Evolutionary conservation across 495 filamentous ascomycete species (phyloP), one percentile per base, ranked within the genome.

Genomic region (Talaromyces proteolyticus): DNA sequence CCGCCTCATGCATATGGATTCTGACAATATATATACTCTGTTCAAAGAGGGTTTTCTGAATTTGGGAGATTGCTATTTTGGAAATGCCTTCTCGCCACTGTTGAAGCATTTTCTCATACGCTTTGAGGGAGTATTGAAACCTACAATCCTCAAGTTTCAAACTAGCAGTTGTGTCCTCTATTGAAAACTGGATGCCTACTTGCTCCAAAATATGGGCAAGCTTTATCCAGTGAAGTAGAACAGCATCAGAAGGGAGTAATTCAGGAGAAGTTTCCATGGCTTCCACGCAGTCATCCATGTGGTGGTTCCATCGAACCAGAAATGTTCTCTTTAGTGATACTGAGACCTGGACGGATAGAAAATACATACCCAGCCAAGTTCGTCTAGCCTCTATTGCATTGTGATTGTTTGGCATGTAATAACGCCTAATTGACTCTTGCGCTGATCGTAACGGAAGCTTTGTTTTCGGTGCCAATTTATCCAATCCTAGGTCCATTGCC

Each of bases 1-100:
- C 84, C 44, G 91, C 84, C 64, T 96, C 92, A 59, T 97, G 88
- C 52, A 94, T 80, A 57, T 92, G 94, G 2, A 95, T 69, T 48
- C 76, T 84, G 22, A 89, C 61, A 1, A 89, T 64, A 37, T 65
- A 16, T 7, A 17, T 14, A 20, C 38, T 17, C 38, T 41, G 38
- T 16, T 17, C 10, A 10, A 41, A 14, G 11, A 41, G 1, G 7
- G 7, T 17, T 17, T 17, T 6, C 16, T 41, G 38, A 41, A 41
- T 41, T 1, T 6, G 6, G 10, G 16, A 36, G 64, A 61, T 7
- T 59, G 39, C 11, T 79, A 73, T 10, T 68, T 60, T 2, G 78
- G 76, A 4, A 80, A 70, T 11, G 76, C 69, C 14, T 58, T 65
- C 42, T 71, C 77, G 10, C 76, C 86, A 92, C 50, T 81, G 76